Base-by-base conservation (phyloP, 2,329 filamentous ascomycete genomes). In the Ophiostoma sp. region DNA sequence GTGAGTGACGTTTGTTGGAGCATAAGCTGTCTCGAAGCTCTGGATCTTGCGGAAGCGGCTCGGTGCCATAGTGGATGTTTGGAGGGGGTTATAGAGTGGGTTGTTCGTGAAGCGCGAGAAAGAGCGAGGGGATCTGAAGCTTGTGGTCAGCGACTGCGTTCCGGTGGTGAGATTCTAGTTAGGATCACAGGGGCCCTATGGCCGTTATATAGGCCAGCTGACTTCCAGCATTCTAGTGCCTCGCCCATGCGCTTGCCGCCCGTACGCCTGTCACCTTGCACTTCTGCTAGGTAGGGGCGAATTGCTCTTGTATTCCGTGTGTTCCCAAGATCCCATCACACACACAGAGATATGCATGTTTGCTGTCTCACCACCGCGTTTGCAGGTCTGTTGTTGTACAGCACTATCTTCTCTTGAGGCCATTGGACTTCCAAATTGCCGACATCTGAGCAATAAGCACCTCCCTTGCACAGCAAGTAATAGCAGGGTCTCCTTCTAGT, bases 21-120 rank as follows among this genome's bases (percentile, higher is more conserved):
- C 92, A 81, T 97, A 99, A 76, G 97, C 91, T 7, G 91, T 89
- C 73, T 90, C 85, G 80, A 99, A 97, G 75, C 86, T 88, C 76
- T 97, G 92, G 65, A 97, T 83, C 74, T 89, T 90, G 77, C 89
- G 91, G 80, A 98, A 98, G 75, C 89, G 85, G 64, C 66, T 76
- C 75, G 73, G 81, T 76, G 49, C 79, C 88, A 90, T 90, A 55
- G 76, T 84, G 75, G 69, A 11, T 8, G 40, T 41, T 41, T n/a
- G 41, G 6, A 66, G 74, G 71, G 68, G 69, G 70, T 71, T 71
- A 67, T 69, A 11, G 16, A 12, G 27, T 27, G 27, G 38, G n/a
- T 27, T 18, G 47, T 6, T 18, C 3, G 58, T 18, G 40, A 9
- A 40, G 44, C n/a, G 73, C 66, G 69, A 67, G 14, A 12, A 55